Evolutionary conservation across 345 rosid genomes (phyloP), one percentile per base, ranked within the genome.

Genomic region (Microthlaspi erraticum): DNA sequence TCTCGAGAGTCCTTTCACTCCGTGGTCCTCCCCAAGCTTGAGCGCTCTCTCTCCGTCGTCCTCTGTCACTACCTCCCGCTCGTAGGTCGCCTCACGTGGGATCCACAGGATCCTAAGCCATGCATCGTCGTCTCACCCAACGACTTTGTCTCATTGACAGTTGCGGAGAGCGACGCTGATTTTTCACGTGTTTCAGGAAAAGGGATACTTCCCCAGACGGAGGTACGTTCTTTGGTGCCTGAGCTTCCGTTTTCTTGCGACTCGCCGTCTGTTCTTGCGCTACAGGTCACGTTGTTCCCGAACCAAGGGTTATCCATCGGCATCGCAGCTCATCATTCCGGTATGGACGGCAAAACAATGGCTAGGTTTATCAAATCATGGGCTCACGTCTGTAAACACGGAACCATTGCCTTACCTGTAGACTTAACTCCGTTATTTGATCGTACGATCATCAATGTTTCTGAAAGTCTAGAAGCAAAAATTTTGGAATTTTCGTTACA

Each of bases 1-100:
- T 63, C 77, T 19, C 68, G 19, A 1, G 7, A 37, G 10, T 60
- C 20, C 6, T 77, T 80, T 65, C 1, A 77, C 71, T 77, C 78
- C 0, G 20, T 14, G 0, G 45, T 75, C 45, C 64, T 80, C 10
- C 83, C 80, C 0, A 77, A 51, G 14, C 81, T 82, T 19, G 74
- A 74, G 5, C 65, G 6, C 50, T 80, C 83, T 14, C 80, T 77
- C 4, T 71, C 83, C 0, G 34, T 17, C 16, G 37, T 71, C 12
- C 85, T 84, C 60, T 11, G 11, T n/a, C 82, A 77, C 64, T 77
- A 54, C 70, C 78, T 78, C 48, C 85, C 83, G 4, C 33, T 75
- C n/a, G 74, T 78, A 0, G 82, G 85, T 2, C 66, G 58, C 42
- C 58, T 84, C 56, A 33, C 2, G 4, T 77, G 82, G 85, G 66